These are phyloP conservation scores for Trichoderma atroviride DNA, from an alignment of 2,329 filamentous ascomycete species.

Conservation along the genomic window DNA sequence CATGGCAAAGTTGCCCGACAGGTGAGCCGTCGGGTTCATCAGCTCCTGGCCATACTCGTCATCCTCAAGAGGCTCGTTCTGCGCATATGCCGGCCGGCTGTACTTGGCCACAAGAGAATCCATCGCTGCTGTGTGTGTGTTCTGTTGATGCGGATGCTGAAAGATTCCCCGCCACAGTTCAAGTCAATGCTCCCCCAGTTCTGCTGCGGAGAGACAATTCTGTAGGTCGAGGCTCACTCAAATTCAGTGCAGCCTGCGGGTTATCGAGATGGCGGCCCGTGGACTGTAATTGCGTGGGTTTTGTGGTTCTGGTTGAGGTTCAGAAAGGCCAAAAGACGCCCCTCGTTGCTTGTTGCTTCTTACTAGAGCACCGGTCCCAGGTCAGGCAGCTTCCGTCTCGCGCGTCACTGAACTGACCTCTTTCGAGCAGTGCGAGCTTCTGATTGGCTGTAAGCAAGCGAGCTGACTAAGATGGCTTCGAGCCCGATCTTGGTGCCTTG, in stretches of 20 bases:
- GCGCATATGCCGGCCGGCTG: slow-evolving; percentile 73
- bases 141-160: not conserved
- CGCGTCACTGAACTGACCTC: slow-evolving; percentile 41
- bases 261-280: not conserved
- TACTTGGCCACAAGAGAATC: slow-evolving; percentile 92
- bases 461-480: not conserved
- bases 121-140: slow-evolving; percentile 57
- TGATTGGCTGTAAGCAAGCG: not conserved
- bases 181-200: not conserved
- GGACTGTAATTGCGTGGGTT: not conserved
- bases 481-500: slow-evolving; percentile 1
- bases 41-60: slow-evolving; percentile 72
- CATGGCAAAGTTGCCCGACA: slow-evolving; percentile 92
- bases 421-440: not conserved
- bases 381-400: slow-evolving; percentile 50
- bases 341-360: not conserved
- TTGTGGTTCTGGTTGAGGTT: slow-evolving; percentile 27
- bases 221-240: not conserved
- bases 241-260: not conserved
- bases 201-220: not conserved
- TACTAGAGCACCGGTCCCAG: slow-evolving; percentile 24
- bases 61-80: slow-evolving; percentile 70
- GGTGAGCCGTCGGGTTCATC: slow-evolving; percentile 70
- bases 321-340: slow-evolving; percentile 15
- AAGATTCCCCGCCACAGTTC: not conserved